Evolutionary conservation across 108 stramenopile genomes (phyloP), one percentile per base, ranked within the genome.

Genomic region (Cyclostephanos invisitatus): DNA sequence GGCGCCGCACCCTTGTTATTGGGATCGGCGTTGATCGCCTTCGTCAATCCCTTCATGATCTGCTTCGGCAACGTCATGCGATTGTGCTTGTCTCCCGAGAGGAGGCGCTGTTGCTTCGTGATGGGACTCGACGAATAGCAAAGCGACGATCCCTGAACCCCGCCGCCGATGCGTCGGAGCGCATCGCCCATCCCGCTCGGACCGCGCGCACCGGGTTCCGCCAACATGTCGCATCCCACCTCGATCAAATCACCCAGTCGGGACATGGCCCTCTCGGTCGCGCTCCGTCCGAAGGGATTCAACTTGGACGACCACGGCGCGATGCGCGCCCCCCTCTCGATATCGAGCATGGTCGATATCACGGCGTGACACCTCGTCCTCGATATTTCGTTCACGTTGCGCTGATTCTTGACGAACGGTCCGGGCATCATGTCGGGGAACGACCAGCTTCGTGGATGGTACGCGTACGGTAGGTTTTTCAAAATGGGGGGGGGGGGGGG

Each of bases 351-450:
- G 15, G 89, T 82, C 17, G 74, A 61, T 51, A 95, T 63, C 36
- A 92, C 87, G 60, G 89, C 81, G 75, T 91, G 88, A 21, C 89
- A 78, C 49, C 94, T 74, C 56, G 85, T 64, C 12, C 89, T 73
- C 5, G 84, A 78, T n/a, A 85, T 57, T n/a, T 82, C 77, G 20
- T 78, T 40, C 72, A 44, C 63, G 65, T 73, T 38, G 15, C 44
- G 12, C 59, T 87, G 83, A 1, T 68, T 72, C 53, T 86, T 83
- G 7, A 74, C 28, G 59, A 92, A 92, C 18, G 91, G 88, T n/a
- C 78, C 72, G 7, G 94, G 94, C 53, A 95, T 58, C 82, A 92
- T 84, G 32, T 88, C 81, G 38, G 94, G 91, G 67, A 87, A 86
- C 25, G 89, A 91, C 89, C 90, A 32, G 32, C 32, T 32, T n/a